These are phyloP conservation scores for maize (Zea mays) DNA, from an alignment of 176 grass and related monocot species.

Conservation along the genomic window DNA sequence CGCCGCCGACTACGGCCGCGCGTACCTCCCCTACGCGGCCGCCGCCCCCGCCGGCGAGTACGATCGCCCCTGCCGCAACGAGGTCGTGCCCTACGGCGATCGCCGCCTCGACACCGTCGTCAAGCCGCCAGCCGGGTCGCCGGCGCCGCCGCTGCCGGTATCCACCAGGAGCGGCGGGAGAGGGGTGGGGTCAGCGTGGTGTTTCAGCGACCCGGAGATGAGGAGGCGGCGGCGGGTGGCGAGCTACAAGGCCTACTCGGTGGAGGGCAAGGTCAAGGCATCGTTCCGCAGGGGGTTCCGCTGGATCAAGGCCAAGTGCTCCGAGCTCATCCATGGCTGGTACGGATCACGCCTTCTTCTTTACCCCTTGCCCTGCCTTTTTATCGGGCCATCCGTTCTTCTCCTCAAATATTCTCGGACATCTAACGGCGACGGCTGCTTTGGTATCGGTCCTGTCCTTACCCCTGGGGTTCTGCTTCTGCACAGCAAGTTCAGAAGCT, in stretches of 20 bases:
- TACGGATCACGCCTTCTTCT: conserved; percentile 32
- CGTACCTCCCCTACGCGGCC: conserved; percentile 46
- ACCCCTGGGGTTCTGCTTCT: neutral
- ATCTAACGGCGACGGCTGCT: neutral
- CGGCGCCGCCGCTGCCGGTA: conserved; percentile 20
- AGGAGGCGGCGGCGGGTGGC: conserved; percentile 81
- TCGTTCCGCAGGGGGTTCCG: conserved; percentile 82
- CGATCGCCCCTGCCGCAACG: conserved; percentile 50
- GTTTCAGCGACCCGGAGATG: conserved; percentile 94
- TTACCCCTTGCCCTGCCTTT: neutral
- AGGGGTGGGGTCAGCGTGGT: conserved; percentile 52
- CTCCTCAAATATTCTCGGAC: neutral
- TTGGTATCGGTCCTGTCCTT: neutral
- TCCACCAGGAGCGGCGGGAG: conserved; percentile 27
- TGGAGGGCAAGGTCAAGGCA: conserved; percentile 85
- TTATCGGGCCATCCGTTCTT: neutral
- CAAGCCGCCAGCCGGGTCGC: conserved; percentile 38
- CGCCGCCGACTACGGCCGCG: conserved; percentile 60
- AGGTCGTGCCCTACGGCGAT: conserved; percentile 59
- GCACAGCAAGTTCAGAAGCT: neutral
- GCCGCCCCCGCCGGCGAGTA: conserved; percentile 24
- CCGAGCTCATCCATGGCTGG: conserved; percentile 79
- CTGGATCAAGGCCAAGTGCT: conserved; percentile 97
- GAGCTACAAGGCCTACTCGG: conserved; percentile 95
- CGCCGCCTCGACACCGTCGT: conserved; percentile 52